Conservation (phyloP, 2,329 filamentous ascomycete genomes). For the Teratosphaeria epicoccoides region DNA sequence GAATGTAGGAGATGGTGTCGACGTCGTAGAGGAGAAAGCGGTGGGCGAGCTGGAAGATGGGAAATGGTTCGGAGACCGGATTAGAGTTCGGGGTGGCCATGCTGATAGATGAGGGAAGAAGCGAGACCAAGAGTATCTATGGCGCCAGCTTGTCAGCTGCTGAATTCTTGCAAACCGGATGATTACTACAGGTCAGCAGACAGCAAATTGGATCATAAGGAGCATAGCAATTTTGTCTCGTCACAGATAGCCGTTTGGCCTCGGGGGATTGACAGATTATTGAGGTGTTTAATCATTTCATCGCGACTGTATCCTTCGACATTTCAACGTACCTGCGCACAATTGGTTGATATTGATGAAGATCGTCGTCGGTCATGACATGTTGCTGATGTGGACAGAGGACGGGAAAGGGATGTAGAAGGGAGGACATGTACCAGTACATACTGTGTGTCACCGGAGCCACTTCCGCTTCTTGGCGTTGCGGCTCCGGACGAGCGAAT, state of each 20-base stretch:
- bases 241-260: slow-evolving; percentile 38
- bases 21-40: slow-evolving; percentile 87
- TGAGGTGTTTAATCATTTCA: slow-evolving; percentile 50
- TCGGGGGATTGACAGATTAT: slow-evolving; percentile 82
- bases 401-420: not conserved
- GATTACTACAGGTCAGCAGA: not conserved
- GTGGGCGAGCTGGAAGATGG: slow-evolving; percentile 69
- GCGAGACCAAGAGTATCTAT: not conserved
- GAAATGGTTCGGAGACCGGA: slow-evolving; percentile 47
- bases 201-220: slow-evolving; percentile 20
- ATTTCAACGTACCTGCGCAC: not conserved
- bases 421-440: not conserved
- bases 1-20: slow-evolving; percentile 64
- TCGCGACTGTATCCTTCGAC: not conserved
- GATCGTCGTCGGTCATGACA: not conserved
- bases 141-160: not conserved
- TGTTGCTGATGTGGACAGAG: not conserved
- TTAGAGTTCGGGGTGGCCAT: slow-evolving; percentile 22
- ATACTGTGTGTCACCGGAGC: not conserved
- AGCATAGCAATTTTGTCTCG: slow-evolving; percentile 42
- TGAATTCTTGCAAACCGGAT: not conserved
- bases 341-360: not conserved
- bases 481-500: not conserved
- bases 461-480: not conserved
- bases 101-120: not conserved